Evolutionary conservation across 129 eudicot genomes (phyloP), one percentile per base, ranked within the genome.

Genomic region (Logfia minima): DNA sequence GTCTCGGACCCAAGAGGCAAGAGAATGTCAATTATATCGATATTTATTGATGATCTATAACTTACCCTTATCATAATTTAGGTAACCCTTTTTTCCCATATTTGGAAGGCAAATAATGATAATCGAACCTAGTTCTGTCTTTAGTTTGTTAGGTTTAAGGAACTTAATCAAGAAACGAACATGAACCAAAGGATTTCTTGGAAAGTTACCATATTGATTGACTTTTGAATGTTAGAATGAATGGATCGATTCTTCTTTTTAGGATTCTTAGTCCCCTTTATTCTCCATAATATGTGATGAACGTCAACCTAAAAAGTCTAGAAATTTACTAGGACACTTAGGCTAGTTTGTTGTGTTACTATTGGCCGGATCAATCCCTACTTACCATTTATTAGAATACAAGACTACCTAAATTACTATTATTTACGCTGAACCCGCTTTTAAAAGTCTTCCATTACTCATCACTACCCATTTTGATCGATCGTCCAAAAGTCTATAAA

Each of bases 251-350:
- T 62, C 71, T 75, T 75, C 21, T 24, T 59, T 62, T 28, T 39
- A 14, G 66, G 29, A 41, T 61, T 74, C 60, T 7, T 18, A 64
- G 5, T 60, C 78, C 70, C 39, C 59, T 74, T 74, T 74, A 59
- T 59, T 74, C 59, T 43, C 65, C 45, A 71, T 29, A 39, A 60
- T 3, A 59, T 37, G 39, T 55, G 59, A 74, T 37, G 56, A 63
- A 74, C 21, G 5, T 59, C 39, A 60, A 59, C 69, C 34, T 69
- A 39, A 24, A 24, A 62, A 24, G 34, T 24, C 17, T 13, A 43
- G 8, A 70, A 19, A 21, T 18, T n/a, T 22, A 41, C 53, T 34
- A 13, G 29, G 34, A 21, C 53, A 39, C 29, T 18, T 39, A 31
- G 34, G 24, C 32, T 68, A 39, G 17, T 19, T 39, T 66, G 32